Evolutionary conservation across 257 asterid genomes (phyloP), one percentile per base, ranked within the genome.

Genomic region (Hygrophila difformis): DNA sequence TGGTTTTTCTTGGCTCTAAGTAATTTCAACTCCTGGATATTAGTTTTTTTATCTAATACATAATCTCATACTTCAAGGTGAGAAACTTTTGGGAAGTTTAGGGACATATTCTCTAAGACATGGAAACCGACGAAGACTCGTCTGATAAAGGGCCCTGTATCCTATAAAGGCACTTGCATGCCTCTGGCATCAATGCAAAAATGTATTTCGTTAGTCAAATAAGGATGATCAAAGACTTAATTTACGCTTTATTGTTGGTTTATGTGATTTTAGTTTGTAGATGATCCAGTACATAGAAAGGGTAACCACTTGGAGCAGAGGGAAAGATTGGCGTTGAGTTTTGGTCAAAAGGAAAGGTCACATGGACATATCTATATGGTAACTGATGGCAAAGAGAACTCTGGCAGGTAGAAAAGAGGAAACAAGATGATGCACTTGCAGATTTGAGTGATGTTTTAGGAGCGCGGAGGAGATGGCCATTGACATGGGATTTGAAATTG

Each of bases 81-180:
- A 91, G 71, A 91, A 82, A 66, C 82, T 91, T 51, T 66, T 91
- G 81, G 95, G 99, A 66, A 91, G 69, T 70, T 91, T 55, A 95
- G 96, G 50, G 97, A 96, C 40, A 63, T 91, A 12, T 82, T 91
- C 73, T 80, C 94, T 31, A 86, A 58, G 76, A 82, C 84, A 50
- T 91, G 99, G 96, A 91, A 75, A 79, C 98, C 98, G 59, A 78
- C 71, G 71, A 91, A 58, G 75, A 69, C 38, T 51, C 99, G 67
- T 29, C 34, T 78, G 19, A 82, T 91, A 45, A 61, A 47, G 8
- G 99, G 99, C 39, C 97, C 99, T 33, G 54, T 56, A 36, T 64
- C 67, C 40, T 64, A 61, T 51, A 70, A 70, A 78, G 96, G 92
- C 64, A 26, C 31, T 26, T 26, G 31, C 7, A 3, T 8, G 8